These are phyloP conservation scores for Hirschioporus abietinus DNA, from an alignment of 768 basidiomycete genomes.

Conservation along the genomic window DNA sequence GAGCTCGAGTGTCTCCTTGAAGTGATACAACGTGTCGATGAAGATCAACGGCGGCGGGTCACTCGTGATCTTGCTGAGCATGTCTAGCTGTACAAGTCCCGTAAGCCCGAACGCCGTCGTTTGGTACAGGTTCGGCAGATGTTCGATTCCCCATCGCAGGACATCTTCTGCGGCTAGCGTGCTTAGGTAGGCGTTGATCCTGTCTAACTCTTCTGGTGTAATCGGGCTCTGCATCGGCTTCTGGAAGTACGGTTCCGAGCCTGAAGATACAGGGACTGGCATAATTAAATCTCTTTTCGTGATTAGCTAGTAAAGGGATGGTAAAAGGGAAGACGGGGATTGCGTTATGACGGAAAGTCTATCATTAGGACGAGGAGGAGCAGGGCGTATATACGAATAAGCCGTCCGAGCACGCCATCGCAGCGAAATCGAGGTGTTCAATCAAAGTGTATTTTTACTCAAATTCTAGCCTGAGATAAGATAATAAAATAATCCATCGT, in stretches of 20 bases:
- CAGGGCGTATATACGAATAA: not conserved
- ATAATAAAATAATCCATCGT: not conserved
- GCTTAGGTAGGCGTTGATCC: conserved; percentile 71
- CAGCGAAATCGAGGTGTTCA: not conserved
- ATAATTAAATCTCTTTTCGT: not conserved
- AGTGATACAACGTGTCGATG: conserved; percentile 95
- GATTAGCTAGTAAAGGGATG: not conserved
- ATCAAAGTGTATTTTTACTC: not conserved
- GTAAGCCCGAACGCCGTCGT: conserved; percentile 97
- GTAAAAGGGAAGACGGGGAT: not conserved
- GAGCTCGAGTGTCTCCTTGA: conserved; percentile 86
- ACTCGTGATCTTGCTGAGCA: conserved; percentile 79
- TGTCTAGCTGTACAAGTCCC: conserved; percentile 89
- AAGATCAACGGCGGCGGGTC: conserved; percentile 84
- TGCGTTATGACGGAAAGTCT: not conserved
- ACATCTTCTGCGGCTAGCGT: conserved; percentile 77
- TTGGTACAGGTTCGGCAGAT: conserved; percentile 79
- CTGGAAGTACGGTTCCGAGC: conserved; percentile 18
- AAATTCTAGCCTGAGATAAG: not conserved
- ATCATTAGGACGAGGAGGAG: not conserved
- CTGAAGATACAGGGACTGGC: not conserved
- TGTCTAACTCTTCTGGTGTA: conserved; percentile 48
- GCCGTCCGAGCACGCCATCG: conserved; percentile 1
- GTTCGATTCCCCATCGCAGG: conserved; percentile 75
- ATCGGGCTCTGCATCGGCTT: conserved; percentile 54